Conservation (phyloP, 768 basidiomycete genomes). For the Leccinellum albellum region DNA sequence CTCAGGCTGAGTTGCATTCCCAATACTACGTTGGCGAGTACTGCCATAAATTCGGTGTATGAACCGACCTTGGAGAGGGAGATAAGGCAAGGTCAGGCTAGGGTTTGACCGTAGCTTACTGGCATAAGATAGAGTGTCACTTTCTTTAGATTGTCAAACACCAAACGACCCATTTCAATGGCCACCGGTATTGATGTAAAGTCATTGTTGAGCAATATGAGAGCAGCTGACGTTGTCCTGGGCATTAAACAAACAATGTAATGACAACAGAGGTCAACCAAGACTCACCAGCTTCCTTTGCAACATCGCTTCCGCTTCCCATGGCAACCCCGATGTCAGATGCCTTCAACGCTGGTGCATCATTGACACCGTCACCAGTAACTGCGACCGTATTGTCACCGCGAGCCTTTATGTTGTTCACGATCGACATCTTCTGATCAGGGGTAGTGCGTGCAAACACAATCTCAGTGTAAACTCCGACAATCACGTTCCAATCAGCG, state of each 20-base stretch:
- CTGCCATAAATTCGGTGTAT: slow-evolving; percentile 57
- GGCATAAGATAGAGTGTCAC: slow-evolving; percentile 45
- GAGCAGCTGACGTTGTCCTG: slow-evolving; percentile 27
- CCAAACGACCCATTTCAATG: slow-evolving; percentile 55
- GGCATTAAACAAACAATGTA: not conserved
- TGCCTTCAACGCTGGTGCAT: slow-evolving; percentile 48
- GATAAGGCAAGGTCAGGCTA: not conserved
- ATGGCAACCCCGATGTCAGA: slow-evolving; percentile 56
- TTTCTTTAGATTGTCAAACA: slow-evolving; percentile 59
- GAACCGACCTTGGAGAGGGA: slow-evolving; percentile 39
- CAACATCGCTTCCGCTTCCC: slow-evolving; percentile 47
- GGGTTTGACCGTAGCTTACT: slow-evolving; percentile 19
- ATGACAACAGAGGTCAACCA: not conserved
- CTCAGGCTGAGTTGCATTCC: slow-evolving; percentile 58
- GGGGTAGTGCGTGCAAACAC: slow-evolving; percentile 55
- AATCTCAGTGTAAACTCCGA: slow-evolving; percentile 39
- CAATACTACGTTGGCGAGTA: slow-evolving; percentile 52
- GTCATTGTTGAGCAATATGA: slow-evolving; percentile 56
- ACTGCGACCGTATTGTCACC: slow-evolving; percentile 50
- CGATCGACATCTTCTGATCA: slow-evolving; percentile 56
- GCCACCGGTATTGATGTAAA: slow-evolving; percentile 56
- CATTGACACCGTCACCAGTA: slow-evolving; percentile 57
- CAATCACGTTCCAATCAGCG: slow-evolving; percentile 38
- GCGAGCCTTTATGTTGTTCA: slow-evolving; percentile 47
- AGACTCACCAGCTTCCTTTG: slow-evolving; percentile 50